Percentiles rank a stretch among this genome's conserved stretches.
phyloP scores from a whole-genome alignment of 176 grass and related monocot species.

The Bromus sterilis region DNA sequence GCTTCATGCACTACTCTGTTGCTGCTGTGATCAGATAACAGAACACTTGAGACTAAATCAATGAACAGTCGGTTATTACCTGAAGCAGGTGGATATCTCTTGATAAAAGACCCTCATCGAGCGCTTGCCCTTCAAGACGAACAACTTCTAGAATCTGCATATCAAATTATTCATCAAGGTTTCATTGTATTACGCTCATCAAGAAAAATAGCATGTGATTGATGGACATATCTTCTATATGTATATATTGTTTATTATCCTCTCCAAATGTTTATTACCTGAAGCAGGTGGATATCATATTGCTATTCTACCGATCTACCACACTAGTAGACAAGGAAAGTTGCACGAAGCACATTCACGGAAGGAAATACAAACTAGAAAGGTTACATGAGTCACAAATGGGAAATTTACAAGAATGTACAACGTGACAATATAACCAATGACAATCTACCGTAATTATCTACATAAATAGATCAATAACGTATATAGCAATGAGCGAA shows the following conservation, averaged over 20 bases:
- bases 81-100: constrained; percentile 93
- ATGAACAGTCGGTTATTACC: constrained; percentile 30
- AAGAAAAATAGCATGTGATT: neutral
- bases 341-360: neutral
- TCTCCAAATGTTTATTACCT: too few species aligned
- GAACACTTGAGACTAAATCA: neutral
- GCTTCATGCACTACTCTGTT: neutral
- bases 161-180: neutral
- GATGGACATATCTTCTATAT: neutral
- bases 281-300: too few species aligned
- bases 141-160: constrained; percentile 88
- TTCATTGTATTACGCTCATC: neutral
- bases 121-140: constrained; percentile 84
- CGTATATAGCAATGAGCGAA: neutral
- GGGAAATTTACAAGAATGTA: neutral
- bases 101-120: constrained; percentile 67
- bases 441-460: neutral
- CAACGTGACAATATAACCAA: neutral
- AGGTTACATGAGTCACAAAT: neutral
- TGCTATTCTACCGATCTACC: neutral
- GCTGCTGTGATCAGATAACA: neutral
- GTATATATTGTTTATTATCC: neutral
- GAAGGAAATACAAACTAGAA: neutral
- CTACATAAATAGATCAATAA: neutral
- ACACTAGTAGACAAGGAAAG: neutral